A percentile compares a stretch with the other conserved stretches of the same genome.
Conservation (phyloP, 106 monocot genomes). For the Narthecium ossifragum region DNA sequence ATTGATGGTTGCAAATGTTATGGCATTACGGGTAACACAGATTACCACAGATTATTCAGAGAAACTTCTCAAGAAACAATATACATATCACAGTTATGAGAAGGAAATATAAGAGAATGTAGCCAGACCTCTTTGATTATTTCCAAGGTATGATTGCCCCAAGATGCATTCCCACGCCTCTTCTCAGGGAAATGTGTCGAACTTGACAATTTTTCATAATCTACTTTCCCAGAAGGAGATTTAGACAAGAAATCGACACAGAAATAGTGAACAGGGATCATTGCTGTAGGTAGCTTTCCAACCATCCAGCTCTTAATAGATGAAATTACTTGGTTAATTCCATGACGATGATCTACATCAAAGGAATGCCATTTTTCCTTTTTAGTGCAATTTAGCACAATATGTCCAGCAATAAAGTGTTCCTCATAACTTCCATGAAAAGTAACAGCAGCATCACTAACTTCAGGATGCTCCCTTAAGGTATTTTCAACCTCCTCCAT, state of each 20-base stretch:
- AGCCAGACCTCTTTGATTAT: slow-evolving; percentile 56
- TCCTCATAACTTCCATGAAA: slow-evolving; percentile 12
- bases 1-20: no score
- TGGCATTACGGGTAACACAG: no score
- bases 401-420: slow-evolving; percentile 41
- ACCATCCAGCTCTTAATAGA: slow-evolving; percentile 59
- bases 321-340: slow-evolving; percentile 18
- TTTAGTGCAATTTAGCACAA: slow-evolving; percentile 27
- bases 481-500: slow-evolving; percentile 76
- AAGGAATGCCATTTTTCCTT: neutral
- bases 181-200: slow-evolving; percentile 13
- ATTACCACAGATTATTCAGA: no score
- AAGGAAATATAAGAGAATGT: neutral
- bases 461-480: slow-evolving; percentile 59
- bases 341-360: slow-evolving; percentile 2
- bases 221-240: slow-evolving; percentile 69
- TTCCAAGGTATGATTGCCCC: slow-evolving; percentile 28
- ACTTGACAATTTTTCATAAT: slow-evolving; percentile 47
- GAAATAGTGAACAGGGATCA: slow-evolving; percentile 56
- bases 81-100: no score
- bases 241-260: slow-evolving; percentile 39
- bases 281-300: slow-evolving; percentile 54
- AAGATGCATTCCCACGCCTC: slow-evolving; percentile 4
- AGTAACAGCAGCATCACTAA: slow-evolving; percentile 65
- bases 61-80: no score